Evolutionary conservation across 202 grass and related monocot genomes (phyloP).

Genomic region (Cymbopogon flexuosus): DNA sequence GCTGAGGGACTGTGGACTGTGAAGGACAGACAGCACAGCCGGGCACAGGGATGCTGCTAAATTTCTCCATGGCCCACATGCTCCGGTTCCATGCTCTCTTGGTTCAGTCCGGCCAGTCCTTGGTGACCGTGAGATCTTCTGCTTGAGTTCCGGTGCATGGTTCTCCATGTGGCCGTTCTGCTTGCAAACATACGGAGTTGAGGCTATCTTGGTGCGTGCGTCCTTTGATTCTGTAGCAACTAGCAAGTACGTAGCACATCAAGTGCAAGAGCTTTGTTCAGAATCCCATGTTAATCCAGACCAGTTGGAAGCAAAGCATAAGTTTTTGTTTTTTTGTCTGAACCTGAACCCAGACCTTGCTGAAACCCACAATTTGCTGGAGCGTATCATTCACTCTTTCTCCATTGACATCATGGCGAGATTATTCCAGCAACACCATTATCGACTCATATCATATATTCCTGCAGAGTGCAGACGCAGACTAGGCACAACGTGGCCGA

Average conservation of each 20-base stretch:
- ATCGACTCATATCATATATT: neutral
- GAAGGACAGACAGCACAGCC: constrained; percentile 28
- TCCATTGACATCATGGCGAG: neutral
- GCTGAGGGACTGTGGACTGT: neutral
- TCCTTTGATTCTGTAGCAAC: neutral
- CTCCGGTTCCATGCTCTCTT: constrained; percentile 17
- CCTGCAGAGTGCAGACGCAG: neutral
- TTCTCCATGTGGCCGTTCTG: neutral
- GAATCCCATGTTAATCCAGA: neutral
- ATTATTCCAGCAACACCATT: neutral
- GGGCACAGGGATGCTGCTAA: constrained; percentile 4
- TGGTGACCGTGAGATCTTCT: neutral
- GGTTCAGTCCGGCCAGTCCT: neutral
- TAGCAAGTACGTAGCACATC: neutral
- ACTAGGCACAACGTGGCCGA: constrained; percentile 19
- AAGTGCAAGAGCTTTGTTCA: neutral
- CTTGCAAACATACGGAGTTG: neutral
- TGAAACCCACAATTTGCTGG: neutral
- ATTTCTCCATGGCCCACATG: constrained; percentile 25
- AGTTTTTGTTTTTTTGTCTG: too few species aligned
- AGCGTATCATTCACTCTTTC: neutral
- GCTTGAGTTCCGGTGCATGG: neutral
- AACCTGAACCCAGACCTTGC: neutral
- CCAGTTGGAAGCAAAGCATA: neutral
- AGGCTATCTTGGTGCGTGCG: too few species aligned